Evolutionary conservation across 306 rosid species (phyloP), one percentile per base, ranked within the genome.

Genomic region (Cucumis hystrix): DNA sequence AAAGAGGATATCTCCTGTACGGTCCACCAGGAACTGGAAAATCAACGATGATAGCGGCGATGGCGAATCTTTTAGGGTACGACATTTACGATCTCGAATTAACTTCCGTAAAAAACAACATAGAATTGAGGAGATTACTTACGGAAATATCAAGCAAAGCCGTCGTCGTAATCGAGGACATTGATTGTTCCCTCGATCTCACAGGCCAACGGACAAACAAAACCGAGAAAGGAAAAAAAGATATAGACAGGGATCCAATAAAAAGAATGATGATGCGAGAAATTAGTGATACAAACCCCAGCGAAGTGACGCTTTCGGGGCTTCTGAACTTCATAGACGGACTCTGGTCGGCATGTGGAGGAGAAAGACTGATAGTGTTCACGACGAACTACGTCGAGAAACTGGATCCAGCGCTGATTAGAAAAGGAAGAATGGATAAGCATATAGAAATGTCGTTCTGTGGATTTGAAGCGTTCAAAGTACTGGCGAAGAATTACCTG

Each of bases 321-420:
- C 77, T 89, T 18, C 56, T 90, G 83, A 89, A 89, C 73, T 85
- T 86, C 35, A 84, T 90, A 3, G 92, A 92, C 83, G 96, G 97
- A 62, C 85, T 90, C 66, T 89, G 97, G 97, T 90, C 96, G 5
- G 89, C 97, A 6, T 86, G 94, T 76, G 94, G 92, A 4, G 88
- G 91, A 11, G 94, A 92, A 62, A 84, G 89, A 64, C 76, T 87
- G 37, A 83, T 89, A 6, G 83, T 89, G 25, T 92, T 92, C 51
- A 90, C 98, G 0, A 89, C 96, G 0, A 90, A 89, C 40, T 83
- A 82, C 78, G 84, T 84, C 45, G 92, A 90, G 4, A 90, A 86
- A 43, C 91, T 89, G 33, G 96, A 90, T 47, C 90, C 87, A 56
- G 93, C 93, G 20, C 58, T 92, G 0, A 89, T 89, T 4, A 76